Conservation (phyloP, 192 early-diverging fungal species). For the Phycomyces nitens region DNA sequence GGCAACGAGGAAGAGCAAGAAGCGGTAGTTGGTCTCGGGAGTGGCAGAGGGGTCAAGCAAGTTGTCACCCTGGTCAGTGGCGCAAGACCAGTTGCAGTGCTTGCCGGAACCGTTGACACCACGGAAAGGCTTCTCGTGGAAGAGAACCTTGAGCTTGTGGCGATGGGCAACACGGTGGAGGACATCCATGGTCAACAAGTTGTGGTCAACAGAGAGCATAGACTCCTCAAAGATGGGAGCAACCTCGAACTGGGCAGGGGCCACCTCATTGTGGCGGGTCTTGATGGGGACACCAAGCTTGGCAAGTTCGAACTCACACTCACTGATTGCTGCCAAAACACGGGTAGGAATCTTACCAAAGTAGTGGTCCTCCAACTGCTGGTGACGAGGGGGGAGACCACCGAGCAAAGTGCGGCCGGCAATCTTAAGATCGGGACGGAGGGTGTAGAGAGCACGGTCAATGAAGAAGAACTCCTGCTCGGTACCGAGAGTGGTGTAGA, state of each 20-base stretch:
- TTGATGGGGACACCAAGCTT: conserved; percentile 96
- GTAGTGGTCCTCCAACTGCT: conserved; percentile 99
- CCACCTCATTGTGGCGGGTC: conserved; percentile 99
- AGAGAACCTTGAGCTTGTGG: conserved; percentile 94
- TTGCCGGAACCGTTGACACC: conserved; percentile 98
- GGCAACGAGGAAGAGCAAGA: conserved; percentile 93
- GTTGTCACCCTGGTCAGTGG: conserved; percentile 94
- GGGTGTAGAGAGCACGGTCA: conserved; percentile 89
- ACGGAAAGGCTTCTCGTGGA: conserved; percentile 99
- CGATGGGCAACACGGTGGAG: conserved; percentile 96
- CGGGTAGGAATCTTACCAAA: conserved; percentile 95
- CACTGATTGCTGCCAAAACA: conserved; percentile 88
- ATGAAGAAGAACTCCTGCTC: conserved; percentile 99
- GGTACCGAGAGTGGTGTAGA: conserved; percentile 90
- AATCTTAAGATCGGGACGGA: conserved; percentile 96
- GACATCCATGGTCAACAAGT: conserved; percentile 96
- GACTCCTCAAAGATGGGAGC: conserved; percentile 99
- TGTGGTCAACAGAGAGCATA: conserved; percentile 95
- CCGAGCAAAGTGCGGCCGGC: conserved; percentile 93
- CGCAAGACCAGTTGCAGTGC: conserved; percentile 98
- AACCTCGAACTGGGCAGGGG: conserved; percentile 96
- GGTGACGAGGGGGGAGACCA: conserved; percentile 92
- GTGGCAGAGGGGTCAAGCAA: conserved; percentile 92
- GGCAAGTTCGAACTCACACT: conserved; percentile 91
- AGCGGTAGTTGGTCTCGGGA: conserved; percentile 98